Base-by-base conservation (phyloP, 2,329 filamentous ascomycete species). In the Exophiala bonariae region DNA sequence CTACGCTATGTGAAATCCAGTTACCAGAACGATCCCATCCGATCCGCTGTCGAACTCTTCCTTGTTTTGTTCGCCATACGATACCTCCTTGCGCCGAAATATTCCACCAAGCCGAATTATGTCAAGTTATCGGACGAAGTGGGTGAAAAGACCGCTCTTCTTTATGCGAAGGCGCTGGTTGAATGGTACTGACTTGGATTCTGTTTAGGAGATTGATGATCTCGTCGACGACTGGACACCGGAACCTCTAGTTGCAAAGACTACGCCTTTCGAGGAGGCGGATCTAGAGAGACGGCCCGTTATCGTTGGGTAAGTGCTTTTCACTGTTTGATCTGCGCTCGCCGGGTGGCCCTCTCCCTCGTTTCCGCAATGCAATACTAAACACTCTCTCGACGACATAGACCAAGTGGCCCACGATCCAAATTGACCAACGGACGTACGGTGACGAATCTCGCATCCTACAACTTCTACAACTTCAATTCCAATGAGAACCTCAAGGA, bases 391-490 rank as follows among this genome's bases (percentile, higher is more conserved):
- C n/a, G n/a, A n/a, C n/a, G n/a, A n/a, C 49, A 38, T 62, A 95
- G 89, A 40, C 87, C 92, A 4, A 91, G 90, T 1, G 91, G 89
- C 8, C 91, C 93, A 37, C 95, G 93, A 67, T 85, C 86, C 40
- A 96, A 93, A 68, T 81, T 99, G 45, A 77, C 83, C 38, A 96
- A 85, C 67, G 93, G 93, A 61, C 86, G 89, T 57, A 95, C 87
- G 14, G 93, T 96, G 18, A 89, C 81, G 47, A 99, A 99, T 66
- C 84, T 99, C 55, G 92, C 89, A 30, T 95, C 89, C 2, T 93
- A 90, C 73, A 99, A 99, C 69, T 96, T 93, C 70, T 97, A 95
- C 77, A 97, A 99, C 73, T 90, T 99, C 68, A 89, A 95, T 56
- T 82, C 83, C 43, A 96, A 96, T 66, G 92, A 97, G 53, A 81